Base-by-base conservation (phyloP, 306 rosid species). In the Mucuna pruriens region DNA sequence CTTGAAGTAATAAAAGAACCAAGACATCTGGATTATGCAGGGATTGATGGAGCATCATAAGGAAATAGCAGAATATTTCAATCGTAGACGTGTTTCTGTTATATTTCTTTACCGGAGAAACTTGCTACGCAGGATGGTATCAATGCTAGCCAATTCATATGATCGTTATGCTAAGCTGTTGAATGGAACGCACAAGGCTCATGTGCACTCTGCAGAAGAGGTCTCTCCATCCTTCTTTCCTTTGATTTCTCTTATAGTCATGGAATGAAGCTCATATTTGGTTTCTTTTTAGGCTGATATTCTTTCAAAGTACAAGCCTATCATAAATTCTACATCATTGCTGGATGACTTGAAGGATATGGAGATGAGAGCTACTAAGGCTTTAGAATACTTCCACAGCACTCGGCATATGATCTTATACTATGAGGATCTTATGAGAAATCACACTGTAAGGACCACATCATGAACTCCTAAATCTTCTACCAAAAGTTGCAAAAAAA, bases 141-240 rank as follows among this genome's bases (percentile, higher is more conserved):
- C 99, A 1, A 76, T 89, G 83, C 92, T 89, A 46, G 98, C 99
- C 52, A 93, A 95, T 89, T 93, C 99, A 11, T 95, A 90, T 77
- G 99, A 95, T 64, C 92, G 97, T 51, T 72, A 88, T 65, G 99
- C 99, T 22, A 95, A 93, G 90, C 88, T 91, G 75, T 87, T 95
- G 90, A 93, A 95, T 67, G 99, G 97, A 84, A 91, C 96, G 74
- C 99, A 95, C 78, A 95, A 95, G 84, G 83, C 99, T 57, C 99
- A 93, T 70, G 99, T 95, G 39, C 99, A 93, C 90, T 85, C 98
- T 11, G 83, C 76, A 44, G 86, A 93, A 89, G 99, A 95, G 97
- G 97, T 91, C 11, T 74, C 72, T 85, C 70, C 64, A 66, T 71
- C 78, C 77, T 71, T 58, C 76, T 71, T 60, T 51, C 58, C 45